Evolutionary conservation across 345 rosid genomes (phyloP).

Genomic region (Linum tenue): DNA sequence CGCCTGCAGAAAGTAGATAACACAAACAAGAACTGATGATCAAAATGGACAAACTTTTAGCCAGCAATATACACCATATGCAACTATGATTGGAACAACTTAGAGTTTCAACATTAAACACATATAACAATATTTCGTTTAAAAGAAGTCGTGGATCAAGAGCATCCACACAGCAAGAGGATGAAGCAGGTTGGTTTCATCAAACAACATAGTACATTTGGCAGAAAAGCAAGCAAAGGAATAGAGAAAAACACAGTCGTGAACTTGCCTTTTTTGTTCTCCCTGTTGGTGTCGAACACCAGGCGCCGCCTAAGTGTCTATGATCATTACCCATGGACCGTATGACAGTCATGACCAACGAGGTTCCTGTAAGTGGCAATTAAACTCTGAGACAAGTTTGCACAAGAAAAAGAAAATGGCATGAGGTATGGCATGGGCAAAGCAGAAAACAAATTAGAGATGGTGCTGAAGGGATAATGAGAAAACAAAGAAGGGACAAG

Average conservation of each 20-base stretch:
- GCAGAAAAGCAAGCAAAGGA: neutral
- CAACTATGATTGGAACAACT: neutral
- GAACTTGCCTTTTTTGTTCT: slow-evolving; percentile 65
- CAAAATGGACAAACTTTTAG: neutral
- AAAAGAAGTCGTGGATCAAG: too few relatives aligned
- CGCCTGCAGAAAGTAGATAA: slow-evolving; percentile 45
- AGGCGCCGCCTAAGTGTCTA: slow-evolving; percentile 55
- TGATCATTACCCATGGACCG: slow-evolving; percentile 83
- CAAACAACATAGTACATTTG: too few relatives aligned
- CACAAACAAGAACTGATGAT: neutral
- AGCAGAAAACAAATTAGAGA: neutral
- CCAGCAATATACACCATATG: neutral
- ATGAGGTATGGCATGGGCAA: neutral
- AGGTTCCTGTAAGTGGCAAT: slow-evolving; percentile 48
- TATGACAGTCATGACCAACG: slow-evolving; percentile 66
- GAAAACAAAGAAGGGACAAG: neutral
- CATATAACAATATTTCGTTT: too few relatives aligned
- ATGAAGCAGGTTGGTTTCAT: too few relatives aligned
- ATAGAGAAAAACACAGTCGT: neutral
- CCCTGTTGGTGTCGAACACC: slow-evolving; percentile 85
- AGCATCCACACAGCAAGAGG: too few relatives aligned
- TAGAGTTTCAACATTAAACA: too few relatives aligned
- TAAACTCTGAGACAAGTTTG: slow-evolving; percentile 9
- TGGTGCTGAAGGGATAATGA: neutral
- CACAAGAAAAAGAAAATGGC: neutral